Evolutionary conservation across 2,329 filamentous ascomycete genomes (phyloP), one percentile per base, ranked within the genome.

Genomic region (Cytospora mali): DNA sequence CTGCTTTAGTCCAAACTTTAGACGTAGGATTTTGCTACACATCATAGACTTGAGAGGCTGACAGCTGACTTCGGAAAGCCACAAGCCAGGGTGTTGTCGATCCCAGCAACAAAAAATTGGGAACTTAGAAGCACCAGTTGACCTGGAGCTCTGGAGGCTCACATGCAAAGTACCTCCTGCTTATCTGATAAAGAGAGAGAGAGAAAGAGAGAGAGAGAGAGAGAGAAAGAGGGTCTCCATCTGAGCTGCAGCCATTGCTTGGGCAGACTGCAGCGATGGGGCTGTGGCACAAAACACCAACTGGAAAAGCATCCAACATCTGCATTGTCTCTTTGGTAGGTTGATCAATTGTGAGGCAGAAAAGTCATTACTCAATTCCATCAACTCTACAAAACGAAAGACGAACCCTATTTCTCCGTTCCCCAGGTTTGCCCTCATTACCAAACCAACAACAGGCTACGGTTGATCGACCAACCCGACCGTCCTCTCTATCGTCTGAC

Each of bases 171-270:
- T 23, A 6, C 42, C 35, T 13, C 39, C 31, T 54, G 49, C 49
- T 53, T 60, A 54, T 60, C 58, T 54, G 58, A 59, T 59, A 60
- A 60, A 35, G 42, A 46, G 42, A 23, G n/a, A 23, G 42, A 21
- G 18, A 4, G n/a, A 21, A 18, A 13, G n/a, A 11, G 21, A 10
- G 42, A 60, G 54, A 35, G 42, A 46, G 42, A 23, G n/a, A 23
- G 42, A 21, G 18, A 4, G n/a, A 21, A 18, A 13, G n/a, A 11
- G 21, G n/a, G 42, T 46, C 42, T 21, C 16, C 55, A 49, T 28
- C 28, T 59, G 27, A 21, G 25, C 57, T 23, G 33, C 35, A 27
- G 49, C 39, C 49, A 60, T 25, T 48, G 58, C 33, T 35, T 42
- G 50, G 58, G 58, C 35, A 50, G 54, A 54, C 50, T 54, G 58